These are phyloP conservation scores for Capsella rubella DNA, from an alignment of 441 rosid species.

Conservation along the genomic window DNA sequence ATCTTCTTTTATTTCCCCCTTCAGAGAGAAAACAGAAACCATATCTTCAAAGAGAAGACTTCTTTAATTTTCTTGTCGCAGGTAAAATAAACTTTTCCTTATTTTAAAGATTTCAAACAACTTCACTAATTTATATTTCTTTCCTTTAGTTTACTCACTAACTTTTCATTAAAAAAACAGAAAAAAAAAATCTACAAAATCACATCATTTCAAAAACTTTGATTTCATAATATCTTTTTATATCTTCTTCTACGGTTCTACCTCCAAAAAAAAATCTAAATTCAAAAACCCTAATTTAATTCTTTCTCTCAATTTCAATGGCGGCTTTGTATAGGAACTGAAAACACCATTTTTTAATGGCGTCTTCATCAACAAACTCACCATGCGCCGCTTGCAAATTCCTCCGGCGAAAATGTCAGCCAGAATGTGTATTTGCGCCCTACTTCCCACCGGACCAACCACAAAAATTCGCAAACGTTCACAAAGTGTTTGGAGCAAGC, in stretches of 20 bases:
- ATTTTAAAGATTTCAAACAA: conserved; percentile 13
- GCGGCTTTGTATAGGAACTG: conserved; percentile 29
- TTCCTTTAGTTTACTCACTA: conserved; percentile 8
- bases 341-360: conserved; percentile 45
- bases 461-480: conserved; percentile 81
- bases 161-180: conserved; percentile 5
- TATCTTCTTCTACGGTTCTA: background rate
- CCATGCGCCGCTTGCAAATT: conserved; percentile 98
- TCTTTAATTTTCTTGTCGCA: conserved; percentile 15
- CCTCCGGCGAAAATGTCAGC: conserved; percentile 84
- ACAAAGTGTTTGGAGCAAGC: conserved; percentile 90
- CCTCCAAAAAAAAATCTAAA: background rate
- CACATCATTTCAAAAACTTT: conserved; percentile 4
- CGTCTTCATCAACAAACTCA: conserved; percentile 79
- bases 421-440: conserved; percentile 92
- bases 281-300: conserved; percentile 19
- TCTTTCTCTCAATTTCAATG: background rate
- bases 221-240: conserved; percentile 9
- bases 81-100: conserved; percentile 35
- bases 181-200: conserved; percentile 22
- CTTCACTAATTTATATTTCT: conserved; percentile 25
- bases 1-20: conserved; percentile 35
- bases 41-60: conserved; percentile 29
- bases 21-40: conserved; percentile 31
- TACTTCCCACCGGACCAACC: conserved; percentile 97